Base-by-base conservation (phyloP, 257 asterid species). In the Coffea canephora region DNA sequence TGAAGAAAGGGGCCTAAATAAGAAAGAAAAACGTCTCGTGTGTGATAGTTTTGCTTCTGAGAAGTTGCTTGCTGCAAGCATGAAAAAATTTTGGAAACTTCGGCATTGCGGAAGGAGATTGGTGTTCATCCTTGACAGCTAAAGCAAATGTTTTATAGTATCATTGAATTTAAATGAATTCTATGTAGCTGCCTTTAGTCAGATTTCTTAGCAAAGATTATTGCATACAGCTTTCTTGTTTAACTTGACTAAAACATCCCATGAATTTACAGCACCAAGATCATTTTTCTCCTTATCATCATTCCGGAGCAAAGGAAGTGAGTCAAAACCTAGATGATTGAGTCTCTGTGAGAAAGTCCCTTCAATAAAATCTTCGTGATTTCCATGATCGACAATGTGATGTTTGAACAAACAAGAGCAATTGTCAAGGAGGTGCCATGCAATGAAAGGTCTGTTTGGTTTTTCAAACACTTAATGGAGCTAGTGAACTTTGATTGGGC, bases 291-390 rank as follows among this genome's bases (percentile, higher is more conserved):
- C 97, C 49, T 85, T 92, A 59, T 91, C 99, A 3, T 78, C 97
- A 54, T 94, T 96, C 78, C 91, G 98, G 87, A 89, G 97, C 95
- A 96, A 96, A 83, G 98, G 96, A 83, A 89, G 93, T 54, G 99
- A 96, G 70, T 88, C 95, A 8, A 96, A 91, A 87, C 91, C 92
- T 78, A 88, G 97, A 88, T 91, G 85, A 87, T 39, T 64, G 18
- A 31, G 34, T 84, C 75, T 69, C 74, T 64, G 36, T 57, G 80
- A 50, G 77, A 79, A 72, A 66, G 71, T 36, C 67, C 45, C 49
- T 41, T 10, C 12, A 27, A 66, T 65, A 79, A 19, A 36, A 71
- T 76, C 71, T 82, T 57, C n/a, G 62, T 73, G 71, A 67, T 64
- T 75, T 57, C 36, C 46, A 39, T 81, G 45, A 45, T 21, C 27